Conservation (phyloP, 805 yeast genomes). For the Wickerhamomyces ciferrii region DNA sequence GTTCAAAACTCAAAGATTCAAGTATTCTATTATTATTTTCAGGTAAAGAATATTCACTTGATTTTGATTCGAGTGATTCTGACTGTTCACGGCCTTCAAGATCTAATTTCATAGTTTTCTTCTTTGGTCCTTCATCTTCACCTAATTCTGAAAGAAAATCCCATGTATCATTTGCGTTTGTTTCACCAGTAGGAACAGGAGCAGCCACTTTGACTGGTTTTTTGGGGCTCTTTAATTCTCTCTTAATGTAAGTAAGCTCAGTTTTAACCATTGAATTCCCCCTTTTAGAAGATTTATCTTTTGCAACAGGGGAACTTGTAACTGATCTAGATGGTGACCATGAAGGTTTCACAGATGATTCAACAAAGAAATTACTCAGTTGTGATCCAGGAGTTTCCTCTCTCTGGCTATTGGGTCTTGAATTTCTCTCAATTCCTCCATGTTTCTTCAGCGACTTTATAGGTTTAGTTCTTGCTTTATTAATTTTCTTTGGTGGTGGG, state of each 20-base stretch:
- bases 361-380: constrained; percentile 15
- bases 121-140: constrained; percentile 12
- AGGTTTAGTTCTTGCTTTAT: neutral
- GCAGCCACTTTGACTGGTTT: neutral
- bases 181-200: no score
- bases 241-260: no score
- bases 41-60: no score
- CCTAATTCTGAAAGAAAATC: constrained; percentile 17
- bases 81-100: neutral
- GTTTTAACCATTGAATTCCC: neutral
- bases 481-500: neutral
- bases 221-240: neutral
- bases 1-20: neutral
- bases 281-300: neutral
- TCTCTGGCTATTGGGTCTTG: neutral
- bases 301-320: neutral
- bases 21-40: neutral
- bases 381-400: neutral
- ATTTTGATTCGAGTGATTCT: neutral
- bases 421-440: no score
- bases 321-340: constrained; percentile 14
- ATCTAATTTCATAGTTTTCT: constrained; percentile 6
- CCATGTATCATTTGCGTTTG: constrained; percentile 8
- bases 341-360: constrained; percentile 17
- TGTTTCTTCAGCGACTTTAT: no score